These are phyloP conservation scores for Nemania sp. DNA, from an alignment of 2,329 filamentous ascomycete genomes.

Conservation along the genomic window DNA sequence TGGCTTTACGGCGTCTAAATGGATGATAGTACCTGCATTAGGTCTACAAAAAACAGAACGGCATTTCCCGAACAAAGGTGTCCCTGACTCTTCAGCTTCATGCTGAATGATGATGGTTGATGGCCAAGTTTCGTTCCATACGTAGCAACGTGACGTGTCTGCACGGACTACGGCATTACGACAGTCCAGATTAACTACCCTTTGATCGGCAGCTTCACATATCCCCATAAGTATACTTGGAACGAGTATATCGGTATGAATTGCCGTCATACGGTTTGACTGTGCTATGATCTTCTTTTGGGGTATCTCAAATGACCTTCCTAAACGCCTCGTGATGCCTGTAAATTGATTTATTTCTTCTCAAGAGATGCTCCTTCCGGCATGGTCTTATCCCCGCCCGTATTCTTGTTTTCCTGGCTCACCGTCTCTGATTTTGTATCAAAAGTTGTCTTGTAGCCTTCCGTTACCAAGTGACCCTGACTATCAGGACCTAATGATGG, in stretches of 20 bases:
- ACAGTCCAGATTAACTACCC: background rate
- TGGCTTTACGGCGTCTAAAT: slow-evolving; percentile 66
- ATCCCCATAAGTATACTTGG: slow-evolving; percentile 1
- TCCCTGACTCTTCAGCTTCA: slow-evolving; percentile 79
- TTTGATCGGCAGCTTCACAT: background rate
- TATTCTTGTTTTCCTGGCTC: slow-evolving; percentile 37
- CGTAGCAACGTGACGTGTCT: slow-evolving; percentile 39
- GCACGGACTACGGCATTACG: slow-evolving; percentile 9
- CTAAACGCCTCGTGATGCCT: slow-evolving; percentile 38
- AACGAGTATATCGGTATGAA: background rate
- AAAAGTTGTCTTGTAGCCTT: slow-evolving; percentile 63
- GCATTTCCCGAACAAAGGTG: slow-evolving; percentile 80
- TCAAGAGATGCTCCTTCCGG: slow-evolving; percentile 8
- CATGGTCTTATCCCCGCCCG: background rate
- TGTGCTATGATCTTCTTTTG: slow-evolving; percentile 17
- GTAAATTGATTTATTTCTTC: slow-evolving; percentile 10
- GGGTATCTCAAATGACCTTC: slow-evolving; percentile 38
- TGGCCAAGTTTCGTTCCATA: slow-evolving; percentile 72
- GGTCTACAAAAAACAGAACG: slow-evolving; percentile 65
- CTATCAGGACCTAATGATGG: slow-evolving; percentile 53
- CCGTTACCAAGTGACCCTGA: slow-evolving; percentile 60
- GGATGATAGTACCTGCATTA: slow-evolving; percentile 69
- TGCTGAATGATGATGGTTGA: slow-evolving; percentile 84
- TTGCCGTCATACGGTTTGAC: background rate
- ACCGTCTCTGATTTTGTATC: slow-evolving; percentile 45